These are phyloP conservation scores for Cryptococcus depauperatus DNA, from an alignment of 1,284 basidiomycete genomes.

Conservation along the genomic window DNA sequence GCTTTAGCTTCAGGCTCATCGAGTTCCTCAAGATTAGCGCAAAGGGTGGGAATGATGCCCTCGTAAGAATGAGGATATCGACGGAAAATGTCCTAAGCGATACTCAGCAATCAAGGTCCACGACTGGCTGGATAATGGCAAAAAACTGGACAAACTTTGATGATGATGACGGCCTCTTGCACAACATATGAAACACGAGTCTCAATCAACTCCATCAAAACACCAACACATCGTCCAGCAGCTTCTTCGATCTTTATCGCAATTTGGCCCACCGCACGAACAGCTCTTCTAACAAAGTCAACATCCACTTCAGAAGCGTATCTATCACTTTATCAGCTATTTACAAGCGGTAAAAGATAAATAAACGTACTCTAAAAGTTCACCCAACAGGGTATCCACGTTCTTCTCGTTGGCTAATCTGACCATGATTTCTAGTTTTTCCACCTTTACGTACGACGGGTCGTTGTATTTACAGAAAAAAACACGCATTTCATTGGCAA, in stretches of 20 bases:
- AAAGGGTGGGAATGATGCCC: slow-evolving; percentile 84
- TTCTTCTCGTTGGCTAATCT: slow-evolving; percentile 85
- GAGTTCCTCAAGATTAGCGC: slow-evolving; percentile 80
- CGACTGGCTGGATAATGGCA: no score
- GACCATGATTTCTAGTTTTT: slow-evolving; percentile 98
- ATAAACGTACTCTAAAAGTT: slow-evolving; percentile 75
- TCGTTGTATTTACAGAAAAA: slow-evolving; percentile 99
- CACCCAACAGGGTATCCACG: slow-evolving; percentile 81
- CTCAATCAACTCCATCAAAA: slow-evolving; percentile 77
- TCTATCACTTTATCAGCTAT: slow-evolving; percentile 45
- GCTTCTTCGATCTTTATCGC: slow-evolving; percentile 93
- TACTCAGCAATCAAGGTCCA: background rate
- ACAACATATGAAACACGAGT: slow-evolving; percentile 95
- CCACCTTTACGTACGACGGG: slow-evolving; percentile 96
- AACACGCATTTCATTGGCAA: slow-evolving; percentile 95
- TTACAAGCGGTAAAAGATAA: background rate
- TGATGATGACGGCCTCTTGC: slow-evolving; percentile 94
- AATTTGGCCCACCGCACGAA: slow-evolving; percentile 88
- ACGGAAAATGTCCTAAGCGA: slow-evolving; percentile 73
- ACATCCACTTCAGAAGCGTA: slow-evolving; percentile 99
- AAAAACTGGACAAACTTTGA: slow-evolving; percentile 51
- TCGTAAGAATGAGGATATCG: slow-evolving; percentile 96
- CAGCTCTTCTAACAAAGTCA: slow-evolving; percentile 95
- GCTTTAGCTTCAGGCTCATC: slow-evolving; percentile 96
- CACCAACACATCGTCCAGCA: slow-evolving; percentile 81